These are phyloP conservation scores for Eucalyptus dawsonii DNA, from an alignment of 345 rosid species.

Conservation along the genomic window DNA sequence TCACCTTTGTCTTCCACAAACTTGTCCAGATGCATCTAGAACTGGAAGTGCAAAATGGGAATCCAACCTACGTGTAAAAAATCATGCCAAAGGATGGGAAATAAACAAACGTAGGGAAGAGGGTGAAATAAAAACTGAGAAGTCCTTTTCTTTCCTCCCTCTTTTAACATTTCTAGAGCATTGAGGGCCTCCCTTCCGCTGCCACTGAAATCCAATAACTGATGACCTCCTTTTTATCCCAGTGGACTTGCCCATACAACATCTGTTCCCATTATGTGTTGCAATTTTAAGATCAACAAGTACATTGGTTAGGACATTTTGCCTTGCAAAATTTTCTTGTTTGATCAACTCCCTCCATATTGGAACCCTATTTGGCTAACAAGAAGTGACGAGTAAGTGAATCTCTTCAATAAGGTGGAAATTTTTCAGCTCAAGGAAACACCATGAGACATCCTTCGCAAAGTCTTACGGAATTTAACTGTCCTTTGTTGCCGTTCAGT, in stretches of 20 bases:
- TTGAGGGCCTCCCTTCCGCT: neutral
- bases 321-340: neutral
- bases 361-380: neutral
- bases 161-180: neutral
- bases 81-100: neutral
- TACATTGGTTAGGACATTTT: neutral
- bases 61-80: neutral
- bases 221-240: neutral
- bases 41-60: neutral
- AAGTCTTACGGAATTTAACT: neutral
- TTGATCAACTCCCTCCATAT: neutral
- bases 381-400: neutral
- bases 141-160: neutral
- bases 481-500: neutral
- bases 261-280: neutral
- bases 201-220: neutral
- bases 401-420: neutral
- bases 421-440: neutral
- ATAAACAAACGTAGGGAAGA: neutral
- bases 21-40: neutral
- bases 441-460: neutral
- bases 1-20: neutral
- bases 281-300: neutral
- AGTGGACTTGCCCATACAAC: neutral
- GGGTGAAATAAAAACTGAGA: neutral